phyloP scores from a whole-genome alignment of 768 basidiomycete species.

The Rhizopogon vinicolor region DNA sequence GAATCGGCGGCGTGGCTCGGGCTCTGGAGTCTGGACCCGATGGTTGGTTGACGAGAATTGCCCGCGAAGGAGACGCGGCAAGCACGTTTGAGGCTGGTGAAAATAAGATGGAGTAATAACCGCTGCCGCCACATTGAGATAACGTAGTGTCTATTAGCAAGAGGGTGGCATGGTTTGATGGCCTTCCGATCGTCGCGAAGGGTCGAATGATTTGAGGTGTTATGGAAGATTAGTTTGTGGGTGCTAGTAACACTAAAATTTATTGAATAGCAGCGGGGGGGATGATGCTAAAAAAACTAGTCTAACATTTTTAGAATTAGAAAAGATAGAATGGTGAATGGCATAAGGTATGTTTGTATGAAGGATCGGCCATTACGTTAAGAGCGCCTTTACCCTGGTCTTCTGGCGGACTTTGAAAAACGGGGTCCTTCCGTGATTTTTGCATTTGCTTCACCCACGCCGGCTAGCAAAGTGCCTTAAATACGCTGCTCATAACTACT shows the following conservation, averaged over 20 bases:
- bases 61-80: neutral
- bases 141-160: neutral
- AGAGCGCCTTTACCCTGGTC: too few species aligned
- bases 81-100: too few species aligned
- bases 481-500: conserved; percentile 31
- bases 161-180: neutral
- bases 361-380: conserved; percentile 21
- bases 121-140: neutral
- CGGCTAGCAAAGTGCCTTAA: conserved; percentile 36
- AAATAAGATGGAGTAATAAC: neutral
- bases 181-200: neutral
- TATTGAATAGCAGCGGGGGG: neutral
- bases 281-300: neutral
- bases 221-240: neutral
- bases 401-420: conserved; percentile 29
- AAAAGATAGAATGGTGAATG: neutral
- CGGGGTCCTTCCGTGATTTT: conserved; percentile 30
- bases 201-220: neutral
- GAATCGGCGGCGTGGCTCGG: too few species aligned
- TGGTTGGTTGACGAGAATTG: too few species aligned
- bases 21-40: too few species aligned
- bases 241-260: neutral
- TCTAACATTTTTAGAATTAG: too few species aligned
- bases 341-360: neutral
- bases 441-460: conserved; percentile 27